Conservation (phyloP, 1,284 basidiomycete genomes). For the Ceratobasidium sp. region DNA sequence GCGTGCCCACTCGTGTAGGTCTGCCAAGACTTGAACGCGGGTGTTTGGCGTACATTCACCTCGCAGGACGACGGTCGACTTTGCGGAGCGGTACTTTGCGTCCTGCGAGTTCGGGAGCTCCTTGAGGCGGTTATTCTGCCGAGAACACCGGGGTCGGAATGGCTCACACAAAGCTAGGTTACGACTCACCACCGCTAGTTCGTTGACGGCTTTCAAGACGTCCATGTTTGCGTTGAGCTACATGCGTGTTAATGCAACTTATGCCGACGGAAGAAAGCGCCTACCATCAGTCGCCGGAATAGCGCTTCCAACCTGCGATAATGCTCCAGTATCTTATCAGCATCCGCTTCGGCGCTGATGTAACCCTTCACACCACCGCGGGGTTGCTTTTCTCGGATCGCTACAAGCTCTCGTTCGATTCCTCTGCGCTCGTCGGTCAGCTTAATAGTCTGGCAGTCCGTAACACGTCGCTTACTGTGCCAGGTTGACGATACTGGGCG, state of each 20-base stretch:
- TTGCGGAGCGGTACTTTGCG: background rate
- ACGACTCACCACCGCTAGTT: background rate
- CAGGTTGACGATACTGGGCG: background rate
- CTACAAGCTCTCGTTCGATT: background rate
- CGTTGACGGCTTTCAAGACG: background rate
- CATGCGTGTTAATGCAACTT: background rate
- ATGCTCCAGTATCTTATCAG: background rate
- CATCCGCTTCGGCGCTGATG: background rate
- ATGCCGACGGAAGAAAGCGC: background rate
- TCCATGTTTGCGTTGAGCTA: slow-evolving; percentile 17
- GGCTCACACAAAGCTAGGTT: background rate
- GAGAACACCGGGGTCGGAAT: background rate
- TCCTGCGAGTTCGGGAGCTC: background rate
- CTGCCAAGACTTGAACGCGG: background rate
- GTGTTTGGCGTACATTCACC: background rate
- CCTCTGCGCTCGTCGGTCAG: background rate
- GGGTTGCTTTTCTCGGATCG: background rate
- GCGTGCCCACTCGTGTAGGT: background rate
- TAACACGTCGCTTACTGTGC: background rate
- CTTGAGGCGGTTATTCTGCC: background rate
- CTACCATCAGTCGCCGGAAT: background rate
- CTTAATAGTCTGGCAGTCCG: too few species aligned
- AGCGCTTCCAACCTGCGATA: background rate
- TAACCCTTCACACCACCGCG: background rate
- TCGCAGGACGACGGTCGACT: background rate